phyloP scores from a whole-genome alignment of 164 flowering plant species.

The Annona squamosa region DNA sequence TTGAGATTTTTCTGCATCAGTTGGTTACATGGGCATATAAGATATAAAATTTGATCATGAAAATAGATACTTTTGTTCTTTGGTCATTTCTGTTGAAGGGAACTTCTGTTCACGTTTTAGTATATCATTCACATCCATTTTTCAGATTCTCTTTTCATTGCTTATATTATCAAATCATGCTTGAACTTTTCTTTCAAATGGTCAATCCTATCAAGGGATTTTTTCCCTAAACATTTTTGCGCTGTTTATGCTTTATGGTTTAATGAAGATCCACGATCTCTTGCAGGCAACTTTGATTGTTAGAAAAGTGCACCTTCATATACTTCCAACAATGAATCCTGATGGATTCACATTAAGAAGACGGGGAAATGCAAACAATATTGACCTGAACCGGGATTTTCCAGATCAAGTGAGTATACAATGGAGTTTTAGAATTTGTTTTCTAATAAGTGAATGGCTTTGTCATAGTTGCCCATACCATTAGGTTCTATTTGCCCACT shows the following conservation, averaged over 20 bases:
- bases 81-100: not conserved
- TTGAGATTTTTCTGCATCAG: too few relatives aligned
- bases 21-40: too few relatives aligned
- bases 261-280: not conserved
- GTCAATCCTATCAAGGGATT: not conserved
- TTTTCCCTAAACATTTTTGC: not conserved
- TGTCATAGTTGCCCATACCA: not conserved
- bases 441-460: conserved; percentile 7
- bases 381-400: conserved; percentile 94
- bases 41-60: too few relatives aligned
- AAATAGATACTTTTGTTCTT: too few relatives aligned
- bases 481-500: not conserved
- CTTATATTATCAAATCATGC: not conserved
- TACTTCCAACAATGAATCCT: conserved; percentile 96
- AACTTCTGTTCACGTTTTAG: not conserved
- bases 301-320: conserved; percentile 77
- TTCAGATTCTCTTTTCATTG: not conserved
- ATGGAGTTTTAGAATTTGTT: conserved; percentile 1
- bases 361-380: conserved; percentile 80
- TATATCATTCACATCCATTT: not conserved
- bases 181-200: not conserved
- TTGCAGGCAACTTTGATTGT: conserved; percentile 67
- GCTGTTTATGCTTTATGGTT: not conserved
- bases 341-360: conserved; percentile 74
- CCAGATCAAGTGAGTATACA: conserved; percentile 74